These are phyloP conservation scores for Tylopilus sp. DNA, from an alignment of 768 basidiomycete genomes.

Conservation along the genomic window DNA sequence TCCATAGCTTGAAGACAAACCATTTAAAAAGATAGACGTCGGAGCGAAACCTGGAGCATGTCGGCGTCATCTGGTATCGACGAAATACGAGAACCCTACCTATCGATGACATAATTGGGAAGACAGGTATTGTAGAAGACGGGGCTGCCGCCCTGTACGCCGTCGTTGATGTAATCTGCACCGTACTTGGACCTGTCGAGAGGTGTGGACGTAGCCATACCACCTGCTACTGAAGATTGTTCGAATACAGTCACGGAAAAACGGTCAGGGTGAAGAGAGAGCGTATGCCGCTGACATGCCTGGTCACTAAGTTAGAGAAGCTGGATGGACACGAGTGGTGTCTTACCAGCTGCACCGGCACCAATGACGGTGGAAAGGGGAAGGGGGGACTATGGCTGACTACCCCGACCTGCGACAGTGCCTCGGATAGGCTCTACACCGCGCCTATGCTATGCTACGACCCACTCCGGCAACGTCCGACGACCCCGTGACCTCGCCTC, in stretches of 20 bases:
- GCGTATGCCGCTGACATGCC: neutral
- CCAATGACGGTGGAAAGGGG: too few species aligned
- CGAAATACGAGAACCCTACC: neutral
- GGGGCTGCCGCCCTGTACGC: neutral
- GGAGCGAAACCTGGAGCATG: conserved; percentile 1
- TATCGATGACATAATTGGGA: neutral
- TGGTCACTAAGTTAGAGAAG: neutral
- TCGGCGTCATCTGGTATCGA: neutral
- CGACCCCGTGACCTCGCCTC: too few species aligned
- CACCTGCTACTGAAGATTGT: neutral
- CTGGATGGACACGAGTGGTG: neutral
- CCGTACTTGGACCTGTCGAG: neutral
- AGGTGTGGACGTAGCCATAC: neutral
- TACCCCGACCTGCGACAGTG: too few species aligned
- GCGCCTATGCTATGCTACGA: too few species aligned
- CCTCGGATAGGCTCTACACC: too few species aligned
- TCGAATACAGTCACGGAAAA: neutral
- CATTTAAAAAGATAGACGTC: too few species aligned
- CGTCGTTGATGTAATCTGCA: neutral
- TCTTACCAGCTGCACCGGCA: neutral
- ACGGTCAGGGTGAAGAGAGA: neutral
- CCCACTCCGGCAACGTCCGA: too few species aligned
- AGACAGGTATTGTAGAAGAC: neutral
- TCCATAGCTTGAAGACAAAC: too few species aligned
- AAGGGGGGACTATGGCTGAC: too few species aligned